Percentiles rank a stretch among this genome's conserved stretches.
These are phyloP conservation scores for Solanum sejunctum DNA, from an alignment of 257 asterid species.

Conservation along the genomic window DNA sequence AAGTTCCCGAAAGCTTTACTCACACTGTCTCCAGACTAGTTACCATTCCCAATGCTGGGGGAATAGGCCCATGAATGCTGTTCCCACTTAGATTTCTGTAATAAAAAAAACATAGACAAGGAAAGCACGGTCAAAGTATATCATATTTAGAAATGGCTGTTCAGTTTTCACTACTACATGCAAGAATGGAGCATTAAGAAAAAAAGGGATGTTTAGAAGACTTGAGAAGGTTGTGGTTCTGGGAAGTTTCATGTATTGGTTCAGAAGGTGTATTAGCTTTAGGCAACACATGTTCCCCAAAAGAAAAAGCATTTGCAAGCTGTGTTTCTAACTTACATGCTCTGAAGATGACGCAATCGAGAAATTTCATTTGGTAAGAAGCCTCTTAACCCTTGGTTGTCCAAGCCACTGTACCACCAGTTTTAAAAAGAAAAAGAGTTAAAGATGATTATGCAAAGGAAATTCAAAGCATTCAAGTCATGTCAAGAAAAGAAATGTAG, in stretches of 20 bases:
- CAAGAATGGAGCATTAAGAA: neutral
- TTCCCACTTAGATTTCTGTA: slow-evolving; percentile 91
- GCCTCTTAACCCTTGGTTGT: slow-evolving; percentile 91
- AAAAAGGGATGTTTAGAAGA: neutral
- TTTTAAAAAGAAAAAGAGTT: neutral
- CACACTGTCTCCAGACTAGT: slow-evolving; percentile 58
- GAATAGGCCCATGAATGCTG: slow-evolving; percentile 71
- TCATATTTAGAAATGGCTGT: neutral
- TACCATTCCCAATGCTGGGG: slow-evolving; percentile 67
- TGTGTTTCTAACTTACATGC: slow-evolving; percentile 57
- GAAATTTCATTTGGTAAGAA: slow-evolving; percentile 66
- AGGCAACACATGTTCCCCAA: neutral
- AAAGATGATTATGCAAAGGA: neutral
- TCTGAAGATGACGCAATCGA: slow-evolving; percentile 73
- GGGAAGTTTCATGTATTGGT: neutral
- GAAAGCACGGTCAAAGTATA: neutral
- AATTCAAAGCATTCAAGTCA: neutral
- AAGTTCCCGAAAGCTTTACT: slow-evolving; percentile 12
- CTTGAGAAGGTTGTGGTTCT: neutral
- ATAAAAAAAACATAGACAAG: neutral
- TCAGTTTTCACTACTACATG: neutral
- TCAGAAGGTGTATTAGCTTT: neutral
- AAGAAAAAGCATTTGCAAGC: neutral
- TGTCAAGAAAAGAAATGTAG: neutral
- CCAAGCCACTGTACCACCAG: slow-evolving; percentile 57